Evolutionary conservation across 495 filamentous ascomycete species (phyloP), one percentile per base, ranked within the genome.

Genomic region (Coniosporium apollinis): DNA sequence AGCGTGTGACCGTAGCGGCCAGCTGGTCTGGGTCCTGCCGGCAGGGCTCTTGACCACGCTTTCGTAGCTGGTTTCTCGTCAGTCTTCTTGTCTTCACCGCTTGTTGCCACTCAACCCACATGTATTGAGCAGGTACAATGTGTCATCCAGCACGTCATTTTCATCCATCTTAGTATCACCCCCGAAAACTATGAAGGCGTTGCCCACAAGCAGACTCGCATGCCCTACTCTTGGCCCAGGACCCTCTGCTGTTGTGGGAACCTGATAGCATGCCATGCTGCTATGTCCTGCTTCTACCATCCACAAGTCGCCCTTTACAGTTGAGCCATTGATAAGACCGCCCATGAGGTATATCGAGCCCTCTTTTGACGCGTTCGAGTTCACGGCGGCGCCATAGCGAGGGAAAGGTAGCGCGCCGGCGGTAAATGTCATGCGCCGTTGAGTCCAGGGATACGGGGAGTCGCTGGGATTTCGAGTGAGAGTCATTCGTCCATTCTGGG

Each of bases 341-440:
- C 91, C 91, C 87, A 99, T 96, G 47, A 99, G 67, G 48, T 96
- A 99, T 31, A 99, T 80, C 49, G 91, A 81, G 30, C 91, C 91
- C 58, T 99, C 91, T 55, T 94, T 96, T 5, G 86, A 92, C 13
- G 86, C 75, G 10, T 79, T 66, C 0, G 85, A 69, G 55, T 96
- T 99, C 56, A 93, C 85, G 6, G 91, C 91, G 28, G 91, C 85
- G 50, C 91, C 91, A 68, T 96, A 96, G 51, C 91, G 75, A 7
- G 91, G 91, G 51, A 99, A 96, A 8, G 13, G 24, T 26, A 26
- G 8, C 24, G 24, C 24, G 8, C 13, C 8, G 8, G 81, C 72
- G 5, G 81, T 79, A 49, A 94, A 89, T 33, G 81, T 89, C 18
- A 99, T 53, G 21, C 81, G 72, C 19, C 79, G 76, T 52, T 93